Evolutionary conservation across 2,329 filamentous ascomycete genomes (phyloP).

Genomic region (Curvularia sp.): DNA sequence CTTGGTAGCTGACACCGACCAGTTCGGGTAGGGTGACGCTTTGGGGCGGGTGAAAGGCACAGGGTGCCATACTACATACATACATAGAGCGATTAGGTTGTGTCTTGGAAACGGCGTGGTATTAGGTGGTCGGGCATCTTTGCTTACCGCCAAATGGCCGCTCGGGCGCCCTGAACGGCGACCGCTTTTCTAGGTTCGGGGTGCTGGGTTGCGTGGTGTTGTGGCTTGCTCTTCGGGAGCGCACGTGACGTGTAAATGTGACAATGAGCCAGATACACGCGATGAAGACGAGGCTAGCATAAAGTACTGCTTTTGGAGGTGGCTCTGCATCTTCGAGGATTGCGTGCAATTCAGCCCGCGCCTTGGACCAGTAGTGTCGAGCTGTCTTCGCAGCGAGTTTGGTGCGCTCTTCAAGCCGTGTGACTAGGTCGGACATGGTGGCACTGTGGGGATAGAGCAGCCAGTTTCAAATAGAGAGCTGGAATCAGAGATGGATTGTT

Average conservation of each 20-base stretch:
- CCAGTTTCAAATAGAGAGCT: not conserved
- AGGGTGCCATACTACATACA: slow-evolving; percentile 16
- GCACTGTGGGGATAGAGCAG: not conserved
- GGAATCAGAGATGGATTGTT: not conserved
- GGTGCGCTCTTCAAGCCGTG: slow-evolving; percentile 24
- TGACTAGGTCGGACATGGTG: slow-evolving; percentile 19
- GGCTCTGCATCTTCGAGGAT: slow-evolving; percentile 12
- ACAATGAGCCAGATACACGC: slow-evolving; percentile 43
- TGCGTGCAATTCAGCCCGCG: slow-evolving; percentile 12
- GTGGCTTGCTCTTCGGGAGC: slow-evolving; percentile 16
- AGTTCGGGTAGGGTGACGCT: slow-evolving; percentile 69
- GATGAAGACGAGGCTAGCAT: slow-evolving; percentile 43
- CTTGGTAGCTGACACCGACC: slow-evolving; percentile 72
- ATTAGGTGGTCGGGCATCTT: not conserved
- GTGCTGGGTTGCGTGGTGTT: slow-evolving; percentile 32
- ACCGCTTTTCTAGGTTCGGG: slow-evolving; percentile 58
- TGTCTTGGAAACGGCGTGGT: not conserved
- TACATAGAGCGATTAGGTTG: not conserved
- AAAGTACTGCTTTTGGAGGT: slow-evolving; percentile 35
- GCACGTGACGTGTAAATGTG: slow-evolving; percentile 39
- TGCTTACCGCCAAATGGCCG: slow-evolving; percentile 58
- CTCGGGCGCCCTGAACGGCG: slow-evolving; percentile 45
- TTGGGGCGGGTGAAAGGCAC: slow-evolving; percentile 64
- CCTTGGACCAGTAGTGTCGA: slow-evolving; percentile 24
- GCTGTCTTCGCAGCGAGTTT: slow-evolving; percentile 30